Percentiles rank a stretch among this genome's conserved stretches.
phyloP scores from a whole-genome alignment of 2,329 filamentous ascomycete genomes.

The Tolypocladium ophioglossoides region DNA sequence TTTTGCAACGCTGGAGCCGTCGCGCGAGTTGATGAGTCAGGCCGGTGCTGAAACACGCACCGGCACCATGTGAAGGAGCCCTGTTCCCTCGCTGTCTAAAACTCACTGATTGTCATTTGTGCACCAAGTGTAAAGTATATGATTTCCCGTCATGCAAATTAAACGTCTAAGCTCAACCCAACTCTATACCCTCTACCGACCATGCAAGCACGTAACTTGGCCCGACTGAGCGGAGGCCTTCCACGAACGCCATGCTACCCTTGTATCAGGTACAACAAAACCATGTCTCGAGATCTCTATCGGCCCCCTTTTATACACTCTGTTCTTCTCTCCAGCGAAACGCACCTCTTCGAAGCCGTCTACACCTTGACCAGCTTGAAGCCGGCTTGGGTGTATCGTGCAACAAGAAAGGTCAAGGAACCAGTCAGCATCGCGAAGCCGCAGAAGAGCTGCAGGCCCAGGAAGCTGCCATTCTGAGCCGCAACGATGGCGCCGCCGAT shows the following conservation, averaged over 20 bases:
- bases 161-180: neutral
- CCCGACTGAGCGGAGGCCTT: neutral
- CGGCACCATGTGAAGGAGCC: too few species aligned
- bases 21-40: neutral
- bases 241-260: neutral
- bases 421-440: slow-evolving; percentile 36
- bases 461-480: slow-evolving; percentile 39
- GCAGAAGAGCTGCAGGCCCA: slow-evolving; percentile 54
- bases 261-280: neutral
- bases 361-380: slow-evolving; percentile 23
- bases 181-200: neutral
- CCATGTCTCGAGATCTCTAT: neutral
- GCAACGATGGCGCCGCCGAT: slow-evolving; percentile 53
- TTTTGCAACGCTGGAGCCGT: neutral
- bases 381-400: slow-evolving; percentile 24
- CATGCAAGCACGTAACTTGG: neutral
- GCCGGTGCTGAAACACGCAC: neutral
- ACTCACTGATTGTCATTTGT: neutral
- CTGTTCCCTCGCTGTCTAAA: neutral
- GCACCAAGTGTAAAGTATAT: neutral
- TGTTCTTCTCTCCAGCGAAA: neutral
- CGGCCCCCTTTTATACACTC: neutral
- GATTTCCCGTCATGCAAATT: neutral
- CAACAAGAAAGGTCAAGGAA: slow-evolving; percentile 15
- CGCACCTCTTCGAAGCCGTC: neutral